Evolutionary conservation across 768 basidiomycete species (phyloP), one percentile per base, ranked within the genome.

Genomic region (Termitomyces sp.): DNA sequence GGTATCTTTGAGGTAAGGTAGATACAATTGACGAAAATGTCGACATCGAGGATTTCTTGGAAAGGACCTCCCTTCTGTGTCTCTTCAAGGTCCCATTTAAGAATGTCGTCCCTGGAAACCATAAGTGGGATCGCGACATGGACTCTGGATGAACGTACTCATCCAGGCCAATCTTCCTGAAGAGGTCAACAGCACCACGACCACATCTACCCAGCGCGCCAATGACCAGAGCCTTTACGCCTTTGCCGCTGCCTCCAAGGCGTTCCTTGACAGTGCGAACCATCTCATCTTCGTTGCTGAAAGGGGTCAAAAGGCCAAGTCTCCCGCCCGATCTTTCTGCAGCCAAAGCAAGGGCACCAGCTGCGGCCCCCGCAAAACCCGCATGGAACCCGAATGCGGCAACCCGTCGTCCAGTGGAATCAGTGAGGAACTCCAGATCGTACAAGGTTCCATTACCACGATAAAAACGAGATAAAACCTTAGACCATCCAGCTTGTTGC

Each of bases 1-100:
- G 93, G 93, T 56, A 96, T 94, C 60, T 79, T 71, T 18, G 87
- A 84, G n/a, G 85, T 87, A 53, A 99, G 87, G 73, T 98, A 98
- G 72, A 99, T 99, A 81, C 97, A 98, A 78, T 99, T 99, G 81
- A 98, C 86, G 68, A 99, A 98, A 67, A 99, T 86, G 75, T 99
- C 96, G 62, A 94, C 96, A 62, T 93, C 93, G 31, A 98, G 82
- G 60, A 99, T 93, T 77, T 98, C 96, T 48, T 83, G 73, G 79
- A 98, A 98, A 0, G 97, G 97, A 2, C 97, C 97, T 33, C 95
- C 95, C 76, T 94, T 95, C 66, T 89, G 90, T 7, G 97, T 99
- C 77, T 99, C 97, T 2, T 80, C 90, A 80, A 99, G 76, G 73
- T 99, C 97, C 97, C 97, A 98, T 81, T 98, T 95, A 75, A 93